Conservation (phyloP, 495 filamentous ascomycete species). For the Lasiosphaeriaceae sp. region DNA sequence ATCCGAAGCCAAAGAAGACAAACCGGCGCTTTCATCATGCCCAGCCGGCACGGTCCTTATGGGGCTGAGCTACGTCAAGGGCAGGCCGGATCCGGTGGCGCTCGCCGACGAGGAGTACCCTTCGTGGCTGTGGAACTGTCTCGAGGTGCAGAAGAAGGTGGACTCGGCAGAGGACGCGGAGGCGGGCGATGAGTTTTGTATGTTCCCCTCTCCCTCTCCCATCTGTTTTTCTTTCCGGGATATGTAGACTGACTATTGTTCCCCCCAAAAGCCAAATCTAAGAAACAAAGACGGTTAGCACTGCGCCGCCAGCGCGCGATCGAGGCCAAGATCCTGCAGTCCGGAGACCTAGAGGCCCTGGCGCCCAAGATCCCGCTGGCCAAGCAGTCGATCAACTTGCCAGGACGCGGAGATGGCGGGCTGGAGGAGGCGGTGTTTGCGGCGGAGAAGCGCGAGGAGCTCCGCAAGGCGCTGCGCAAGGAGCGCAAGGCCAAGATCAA, state of each 20-base stretch:
- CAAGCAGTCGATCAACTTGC: slow-evolving; percentile 81
- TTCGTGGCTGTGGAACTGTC: slow-evolving; percentile 79
- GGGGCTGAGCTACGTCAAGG: slow-evolving; percentile 86
- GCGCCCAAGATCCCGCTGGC: slow-evolving; percentile 74
- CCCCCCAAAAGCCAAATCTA: slow-evolving; percentile 64
- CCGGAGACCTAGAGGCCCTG: slow-evolving; percentile 59
- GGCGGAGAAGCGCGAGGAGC: slow-evolving; percentile 53
- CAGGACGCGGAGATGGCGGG: slow-evolving; percentile 56
- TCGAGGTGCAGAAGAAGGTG: slow-evolving; percentile 53
- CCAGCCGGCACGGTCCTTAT: slow-evolving; percentile 67
- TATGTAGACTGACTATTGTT: neutral
- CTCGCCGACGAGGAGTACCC: slow-evolving; percentile 84
- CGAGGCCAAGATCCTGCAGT: slow-evolving; percentile 61
- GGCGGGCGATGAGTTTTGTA: slow-evolving; percentile 70
- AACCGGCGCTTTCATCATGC: slow-evolving; percentile 39
- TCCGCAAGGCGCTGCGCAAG: slow-evolving; percentile 66
- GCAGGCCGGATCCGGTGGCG: slow-evolving; percentile 63
- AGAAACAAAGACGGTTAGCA: slow-evolving; percentile 68
- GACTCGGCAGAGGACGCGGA: slow-evolving; percentile 35
- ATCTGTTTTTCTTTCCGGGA: too few relatives aligned
- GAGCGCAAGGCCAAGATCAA: slow-evolving; percentile 78
- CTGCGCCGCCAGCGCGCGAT: slow-evolving; percentile 58
- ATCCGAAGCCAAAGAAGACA: slow-evolving; percentile 15
- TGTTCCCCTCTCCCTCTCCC: slow-evolving; percentile 26
- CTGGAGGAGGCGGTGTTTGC: slow-evolving; percentile 55